Base-by-base conservation (phyloP, 345 rosid genomes). In the Lenwebbia sp. region DNA sequence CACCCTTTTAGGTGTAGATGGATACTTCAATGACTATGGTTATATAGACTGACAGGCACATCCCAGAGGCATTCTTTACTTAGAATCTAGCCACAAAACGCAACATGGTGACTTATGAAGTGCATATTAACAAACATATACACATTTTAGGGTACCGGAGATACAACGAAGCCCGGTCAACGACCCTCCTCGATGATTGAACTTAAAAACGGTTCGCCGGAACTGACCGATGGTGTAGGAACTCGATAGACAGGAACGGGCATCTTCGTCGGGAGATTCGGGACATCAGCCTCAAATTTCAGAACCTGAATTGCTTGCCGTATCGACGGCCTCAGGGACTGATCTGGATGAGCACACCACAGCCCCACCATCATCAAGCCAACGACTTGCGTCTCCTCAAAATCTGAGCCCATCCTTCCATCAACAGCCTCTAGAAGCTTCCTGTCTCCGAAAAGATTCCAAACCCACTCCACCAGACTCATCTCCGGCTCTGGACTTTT, bases 301-400 rank as follows among this genome's bases (percentile, higher is more conserved):
- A 93, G 87, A 40, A 91, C 94, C 44, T 93, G 91, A 54, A 94
- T 89, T 2, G 90, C 94, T 84, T 92, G 95, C 85, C 90, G 88
- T 26, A 94, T 91, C 0, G 94, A 89, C 7, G 95, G 95, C 87
- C 92, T 88, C 13, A 85, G 85, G 54, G 17, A 87, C 21, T 85
- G 60, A 86, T 93, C 93, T 41, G 94, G 96, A 85, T 92, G 93
- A 84, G 94, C 91, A 87, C 96, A 93, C 95, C 94, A 94, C 55
- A 94, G 40, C 4, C 96, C 95, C 21, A 90, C 91, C 62, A 86
- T 85, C 89, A 95, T 88, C 83, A 93, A 84, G 83, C 90, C 83
- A 55, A 90, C 89, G 1, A 52, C 86, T 86, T 94, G 91, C 57
- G 52, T 88, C 86, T 87, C 88, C 52, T 93, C 92, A 9, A 88